Conservation (phyloP, 2,329 filamentous ascomycete genomes). For the Hymenoscyphus albidus region DNA sequence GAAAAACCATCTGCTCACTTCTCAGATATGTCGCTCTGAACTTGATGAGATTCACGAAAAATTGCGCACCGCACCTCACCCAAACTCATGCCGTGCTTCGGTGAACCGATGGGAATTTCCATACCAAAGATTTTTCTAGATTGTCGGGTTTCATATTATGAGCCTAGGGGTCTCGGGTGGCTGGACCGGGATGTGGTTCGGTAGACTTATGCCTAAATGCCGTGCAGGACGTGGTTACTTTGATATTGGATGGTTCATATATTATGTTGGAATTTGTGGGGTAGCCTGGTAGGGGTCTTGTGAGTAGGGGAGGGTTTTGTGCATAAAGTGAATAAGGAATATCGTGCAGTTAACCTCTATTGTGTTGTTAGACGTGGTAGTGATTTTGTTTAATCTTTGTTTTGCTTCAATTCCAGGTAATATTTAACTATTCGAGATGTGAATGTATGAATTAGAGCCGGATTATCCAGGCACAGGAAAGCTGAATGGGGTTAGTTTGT, state of each 20-base stretch:
- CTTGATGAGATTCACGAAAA: background rate
- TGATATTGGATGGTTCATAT: background rate
- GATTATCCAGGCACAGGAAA: background rate
- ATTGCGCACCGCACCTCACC: background rate
- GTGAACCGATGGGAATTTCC: background rate
- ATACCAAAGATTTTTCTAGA: background rate
- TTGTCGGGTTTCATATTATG: background rate
- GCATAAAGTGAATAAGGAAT: background rate
- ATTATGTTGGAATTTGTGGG: background rate
- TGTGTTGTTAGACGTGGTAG: no score
- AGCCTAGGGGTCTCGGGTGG: constrained; percentile 7
- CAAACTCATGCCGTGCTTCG: constrained; percentile 6
- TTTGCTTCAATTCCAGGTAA: no score
- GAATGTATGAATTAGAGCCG: background rate
- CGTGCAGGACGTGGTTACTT: background rate
- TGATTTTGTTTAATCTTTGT: no score
- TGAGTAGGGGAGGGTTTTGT: background rate
- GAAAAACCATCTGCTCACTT: background rate
- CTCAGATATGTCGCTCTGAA: background rate
- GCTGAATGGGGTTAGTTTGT: background rate
- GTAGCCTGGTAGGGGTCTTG: background rate
- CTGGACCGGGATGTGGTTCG: constrained; percentile 12
- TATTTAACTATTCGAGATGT: no score
- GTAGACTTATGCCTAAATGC: constrained; percentile 9
- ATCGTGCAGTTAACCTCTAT: background rate